Base-by-base conservation (phyloP, 2,329 filamentous ascomycete species). In the Cercospora beticola region DNA sequence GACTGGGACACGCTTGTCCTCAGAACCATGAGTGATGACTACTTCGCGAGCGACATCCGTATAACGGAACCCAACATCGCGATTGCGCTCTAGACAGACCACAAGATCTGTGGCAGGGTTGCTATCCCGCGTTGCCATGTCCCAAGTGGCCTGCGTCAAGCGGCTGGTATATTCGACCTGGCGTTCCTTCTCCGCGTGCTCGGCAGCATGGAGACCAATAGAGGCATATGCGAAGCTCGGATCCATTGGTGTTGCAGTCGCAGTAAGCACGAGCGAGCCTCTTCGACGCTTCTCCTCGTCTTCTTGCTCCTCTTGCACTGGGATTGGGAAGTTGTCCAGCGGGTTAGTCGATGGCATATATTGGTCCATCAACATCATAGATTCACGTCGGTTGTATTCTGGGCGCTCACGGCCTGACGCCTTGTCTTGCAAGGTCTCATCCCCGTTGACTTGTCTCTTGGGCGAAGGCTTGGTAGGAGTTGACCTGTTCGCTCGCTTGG, bases 51-150 rank as follows among this genome's bases (percentile, higher is more conserved):
- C 96, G 73, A 99, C 97, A 78, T 99, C 95, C 18, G 97, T 94
- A 77, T 99, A 99, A 61, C 94, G 89, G 82, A 99, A 99, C 0
- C 95, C 95, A 74, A 99, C 97, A 0, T 92, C 89, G 75, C 97
- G 93, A 30, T 92, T 88, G 23, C 95, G 89, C 80, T 99, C 95
- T 1, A 99, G 85, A 77, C 95, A 99, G 5, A 97, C 92, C 0
- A 99, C 84, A 18, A 99, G 83, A 79, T 99, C 95, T 0, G 97
- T 92, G 0, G 95, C 94, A 0, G 95, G 95, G 77, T 99, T 98
- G 1, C 94, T 93, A 61, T 94, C 91, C 0, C 90, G 90, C 0
- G 94, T 98, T 1, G 95, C 93, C 18, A 96, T 86, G 68, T 94
- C 91, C 95, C 95, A 99, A 73, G 97, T 98, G 10, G 92, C 90